phyloP scores from a whole-genome alignment of 805 yeast species.

The Blastobotrys muscicola region DNA sequence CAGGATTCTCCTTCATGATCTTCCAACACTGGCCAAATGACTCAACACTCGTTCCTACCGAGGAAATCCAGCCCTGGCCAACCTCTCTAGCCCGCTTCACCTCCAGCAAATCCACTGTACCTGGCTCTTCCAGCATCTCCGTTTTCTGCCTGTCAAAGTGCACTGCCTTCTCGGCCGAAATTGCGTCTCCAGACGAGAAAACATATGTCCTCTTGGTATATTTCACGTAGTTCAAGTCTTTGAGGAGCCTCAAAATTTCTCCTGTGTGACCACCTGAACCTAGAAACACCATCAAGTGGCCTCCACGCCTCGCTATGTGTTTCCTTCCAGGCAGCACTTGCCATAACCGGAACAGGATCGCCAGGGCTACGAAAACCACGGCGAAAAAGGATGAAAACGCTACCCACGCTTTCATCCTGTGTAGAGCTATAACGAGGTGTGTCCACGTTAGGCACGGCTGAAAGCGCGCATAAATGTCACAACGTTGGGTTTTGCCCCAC shows the following conservation, averaged over 20 bases:
- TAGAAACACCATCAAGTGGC: conserved; percentile 46
- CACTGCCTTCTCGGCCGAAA: conserved; percentile 33
- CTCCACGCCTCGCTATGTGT: neutral
- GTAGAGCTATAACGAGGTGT: too few species aligned
- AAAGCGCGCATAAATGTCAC: neutral
- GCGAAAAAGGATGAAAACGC: conserved; percentile 3
- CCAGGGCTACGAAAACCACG: neutral
- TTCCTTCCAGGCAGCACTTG: conserved; percentile 5
- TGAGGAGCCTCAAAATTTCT: conserved; percentile 72
- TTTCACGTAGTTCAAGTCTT: conserved; percentile 26
- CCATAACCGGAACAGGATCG: conserved; percentile 4
- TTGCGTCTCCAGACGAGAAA: conserved; percentile 41
- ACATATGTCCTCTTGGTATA: conserved; percentile 26
- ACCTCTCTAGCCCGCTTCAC: conserved; percentile 53
- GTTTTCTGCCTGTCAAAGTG: conserved; percentile 14
- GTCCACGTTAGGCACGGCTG: neutral
- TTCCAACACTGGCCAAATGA: conserved; percentile 29
- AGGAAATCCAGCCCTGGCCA: conserved; percentile 42
- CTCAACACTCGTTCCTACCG: conserved; percentile 36
- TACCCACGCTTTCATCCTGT: neutral
- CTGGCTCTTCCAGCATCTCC: conserved; percentile 24
- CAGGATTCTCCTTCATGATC: conserved; percentile 28
- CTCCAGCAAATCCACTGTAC: conserved; percentile 19
- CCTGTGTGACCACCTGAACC: conserved; percentile 99
- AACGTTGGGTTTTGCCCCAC: neutral